Evolutionary conservation across 352 stramenopile species (phyloP).

Genomic region (Phytophthora pisi): DNA sequence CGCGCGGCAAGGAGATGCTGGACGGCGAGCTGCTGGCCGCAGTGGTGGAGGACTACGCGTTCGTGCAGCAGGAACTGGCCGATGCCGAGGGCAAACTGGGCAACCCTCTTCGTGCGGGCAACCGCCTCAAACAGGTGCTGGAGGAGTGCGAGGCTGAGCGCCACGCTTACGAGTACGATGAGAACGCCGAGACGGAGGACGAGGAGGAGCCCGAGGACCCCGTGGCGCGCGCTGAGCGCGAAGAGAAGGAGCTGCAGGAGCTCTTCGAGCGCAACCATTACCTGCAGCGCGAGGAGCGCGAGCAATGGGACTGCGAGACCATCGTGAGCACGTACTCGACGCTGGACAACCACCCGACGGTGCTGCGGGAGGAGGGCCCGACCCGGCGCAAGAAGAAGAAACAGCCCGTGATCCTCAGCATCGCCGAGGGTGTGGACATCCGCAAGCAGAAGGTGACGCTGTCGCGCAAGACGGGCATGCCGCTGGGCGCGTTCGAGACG

Average conservation of each 20-base stretch:
- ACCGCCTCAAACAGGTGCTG: conserved; percentile 75
- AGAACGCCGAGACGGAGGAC: conserved; percentile 41
- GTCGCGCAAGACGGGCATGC: conserved; percentile 96
- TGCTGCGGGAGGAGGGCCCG: conserved; percentile 79
- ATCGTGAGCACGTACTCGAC: conserved; percentile 99
- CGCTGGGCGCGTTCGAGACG: conserved; percentile 90
- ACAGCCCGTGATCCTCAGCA: conserved; percentile 26
- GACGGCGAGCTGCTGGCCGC: conserved; percentile 69
- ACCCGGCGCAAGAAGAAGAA: conserved; percentile 88
- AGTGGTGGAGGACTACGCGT: conserved; percentile 80
- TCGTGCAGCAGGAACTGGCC: conserved; percentile 73
- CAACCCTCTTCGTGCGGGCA: conserved; percentile 73
- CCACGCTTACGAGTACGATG: conserved; percentile 61
- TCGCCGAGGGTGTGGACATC: conserved; percentile 38
- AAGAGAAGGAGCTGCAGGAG: conserved; percentile 48
- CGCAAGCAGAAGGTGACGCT: conserved; percentile 80
- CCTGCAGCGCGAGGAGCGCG: conserved; percentile 58
- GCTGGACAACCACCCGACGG: conserved; percentile 97
- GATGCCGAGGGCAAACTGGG: conserved; percentile 79
- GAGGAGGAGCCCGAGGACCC: conserved; percentile 48
- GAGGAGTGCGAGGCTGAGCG: conserved; percentile 72
- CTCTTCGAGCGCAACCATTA: conserved; percentile 74
- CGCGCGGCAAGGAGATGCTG: conserved; percentile 68
- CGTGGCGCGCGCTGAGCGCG: conserved; percentile 31
- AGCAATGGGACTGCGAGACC: conserved; percentile 97